phyloP scores from a whole-genome alignment of 768 basidiomycete genomes.

The Serpula lacrymans region DNA sequence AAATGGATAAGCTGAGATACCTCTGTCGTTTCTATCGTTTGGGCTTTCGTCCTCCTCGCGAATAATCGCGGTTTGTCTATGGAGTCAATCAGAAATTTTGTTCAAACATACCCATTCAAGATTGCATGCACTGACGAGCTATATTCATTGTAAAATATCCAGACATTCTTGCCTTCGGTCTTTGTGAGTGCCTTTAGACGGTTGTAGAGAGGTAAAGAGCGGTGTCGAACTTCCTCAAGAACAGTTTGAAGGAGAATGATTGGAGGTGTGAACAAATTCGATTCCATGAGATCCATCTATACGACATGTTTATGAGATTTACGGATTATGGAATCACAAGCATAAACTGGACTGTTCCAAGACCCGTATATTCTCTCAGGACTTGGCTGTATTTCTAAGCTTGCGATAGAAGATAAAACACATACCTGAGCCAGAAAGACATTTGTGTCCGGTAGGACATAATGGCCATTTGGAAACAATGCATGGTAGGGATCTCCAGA shows the following conservation, averaged over 20 bases:
- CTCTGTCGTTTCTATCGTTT: constrained; percentile 94
- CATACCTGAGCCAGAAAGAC: constrained; percentile 85
- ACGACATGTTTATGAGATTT: constrained; percentile 4
- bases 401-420: constrained; percentile 4
- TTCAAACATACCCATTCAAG: neutral
- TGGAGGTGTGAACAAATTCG: constrained; percentile 66
- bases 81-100: neutral
- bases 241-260: constrained; percentile 94
- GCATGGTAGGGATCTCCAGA: constrained; percentile 57
- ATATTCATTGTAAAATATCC: constrained; percentile 87
- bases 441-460: constrained; percentile 91
- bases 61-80: constrained; percentile 76
- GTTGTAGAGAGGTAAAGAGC: constrained; percentile 89
- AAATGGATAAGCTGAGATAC: constrained; percentile 35
- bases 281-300: constrained; percentile 94
- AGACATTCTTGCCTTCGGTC: constrained; percentile 81
- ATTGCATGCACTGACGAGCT: constrained; percentile 54
- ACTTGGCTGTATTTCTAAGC: no score
- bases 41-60: constrained; percentile 77
- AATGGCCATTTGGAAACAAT: constrained; percentile 65
- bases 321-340: no score
- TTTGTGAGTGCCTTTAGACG: constrained; percentile 82
- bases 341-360: no score
- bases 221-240: constrained; percentile 92
- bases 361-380: no score